Evolutionary conservation across 306 rosid genomes (phyloP), one percentile per base, ranked within the genome.

Genomic region (Lithocarpus polystachyus): DNA sequence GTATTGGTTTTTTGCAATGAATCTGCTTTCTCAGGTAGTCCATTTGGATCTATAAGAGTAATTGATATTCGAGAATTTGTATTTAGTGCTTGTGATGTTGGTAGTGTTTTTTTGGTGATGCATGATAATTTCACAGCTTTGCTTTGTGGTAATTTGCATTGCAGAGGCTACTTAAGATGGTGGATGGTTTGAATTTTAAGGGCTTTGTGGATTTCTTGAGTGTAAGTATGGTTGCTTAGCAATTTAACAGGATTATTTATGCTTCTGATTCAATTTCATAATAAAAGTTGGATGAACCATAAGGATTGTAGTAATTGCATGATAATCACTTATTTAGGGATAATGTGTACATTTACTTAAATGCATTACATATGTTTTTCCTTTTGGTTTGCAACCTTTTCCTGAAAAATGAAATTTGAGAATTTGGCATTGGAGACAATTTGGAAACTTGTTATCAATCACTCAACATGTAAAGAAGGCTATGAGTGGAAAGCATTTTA

Each of bases 121-220:
- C 76, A 68, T 77, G 15, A 62, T 59, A 9, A 40, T 59, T 80
- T 84, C 59, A 81, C 62, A 26, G 77, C 73, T 82, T 71, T 53
- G 54, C 56, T 74, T 17, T 79, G 79, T 82, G 61, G 52, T 61
- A 76, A 67, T 88, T 80, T 76, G 55, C 87, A 92, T 80, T 76
- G 62, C 88, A 92, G 97, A 90, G 97, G 85, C 73, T 95, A 29
- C 93, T 95, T 37, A 93, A 91, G 86, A 93, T 94, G 97, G 89
- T 87, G 22, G 99, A 94, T 79, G 94, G 90, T 26, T 84, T 94
- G 81, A 94, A 92, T 82, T 92, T 94, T 71, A 92, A 92, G 83
- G 97, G 91, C 64, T 92, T 94, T 51, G 97, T 89, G 71, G 95
- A 94, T 15, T 91, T 94, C 93, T 91, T 94, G 97, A 90, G 87